Conservation (phyloP, 805 yeast genomes). For the Saccharomycopsis selenospora region DNA sequence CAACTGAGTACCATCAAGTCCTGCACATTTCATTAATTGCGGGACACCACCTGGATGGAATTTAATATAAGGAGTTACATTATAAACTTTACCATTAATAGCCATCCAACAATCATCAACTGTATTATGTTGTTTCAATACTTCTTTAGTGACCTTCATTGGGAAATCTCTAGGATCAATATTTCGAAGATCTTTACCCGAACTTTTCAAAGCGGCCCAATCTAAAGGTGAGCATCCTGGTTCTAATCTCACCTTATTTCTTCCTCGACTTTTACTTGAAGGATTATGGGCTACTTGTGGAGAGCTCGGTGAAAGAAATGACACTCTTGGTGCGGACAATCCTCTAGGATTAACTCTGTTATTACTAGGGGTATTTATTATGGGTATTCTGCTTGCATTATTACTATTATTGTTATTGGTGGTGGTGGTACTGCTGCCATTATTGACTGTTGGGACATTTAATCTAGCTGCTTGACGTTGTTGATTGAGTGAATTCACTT, state of each 20-base stretch:
- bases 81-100: conserved; percentile 73
- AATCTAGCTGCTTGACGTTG: background rate
- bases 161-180: conserved; percentile 49
- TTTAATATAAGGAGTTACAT: conserved; percentile 72
- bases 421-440: too few relatives aligned
- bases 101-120: conserved; percentile 81
- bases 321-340: background rate
- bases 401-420: too few relatives aligned
- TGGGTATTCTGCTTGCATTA: too few relatives aligned
- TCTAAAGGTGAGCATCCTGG: conserved; percentile 86
- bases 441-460: too few relatives aligned
- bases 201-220: conserved; percentile 61
- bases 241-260: conserved; percentile 53
- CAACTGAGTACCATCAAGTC: conserved; percentile 68
- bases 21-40: conserved; percentile 72
- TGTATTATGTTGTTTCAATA: conserved; percentile 51
- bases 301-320: background rate
- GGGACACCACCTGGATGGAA: conserved; percentile 93
- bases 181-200: conserved; percentile 41
- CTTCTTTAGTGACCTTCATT: conserved; percentile 46
- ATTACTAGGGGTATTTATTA: too few relatives aligned
- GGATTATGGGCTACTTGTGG: conserved; percentile 1
- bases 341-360: too few relatives aligned
- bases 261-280: conserved; percentile 10
- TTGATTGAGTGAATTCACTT: background rate